These are phyloP conservation scores for Suillus weaverae DNA, from an alignment of 768 basidiomycete genomes.

Conservation along the genomic window DNA sequence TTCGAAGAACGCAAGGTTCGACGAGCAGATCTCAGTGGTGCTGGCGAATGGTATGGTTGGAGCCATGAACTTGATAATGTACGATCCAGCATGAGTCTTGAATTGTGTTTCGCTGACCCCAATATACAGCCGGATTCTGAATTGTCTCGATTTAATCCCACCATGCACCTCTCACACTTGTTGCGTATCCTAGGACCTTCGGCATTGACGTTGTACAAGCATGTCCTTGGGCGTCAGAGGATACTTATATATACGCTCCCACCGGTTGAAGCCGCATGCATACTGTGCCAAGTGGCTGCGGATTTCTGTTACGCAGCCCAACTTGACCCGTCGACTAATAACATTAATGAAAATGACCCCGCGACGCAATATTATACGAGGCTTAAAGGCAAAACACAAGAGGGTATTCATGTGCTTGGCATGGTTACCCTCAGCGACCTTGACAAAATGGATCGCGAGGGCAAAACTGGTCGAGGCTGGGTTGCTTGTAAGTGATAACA, in stretches of 20 bases:
- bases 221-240: constrained; percentile 69
- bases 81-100: constrained; percentile 17
- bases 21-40: constrained; percentile 51
- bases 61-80: constrained; percentile 61
- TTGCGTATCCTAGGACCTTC: constrained; percentile 79
- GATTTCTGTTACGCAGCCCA: constrained; percentile 61
- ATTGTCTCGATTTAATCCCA: constrained; percentile 44
- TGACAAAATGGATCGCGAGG: constrained; percentile 57
- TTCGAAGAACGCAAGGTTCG: constrained; percentile 63
- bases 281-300: constrained; percentile 61
- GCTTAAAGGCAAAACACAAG: constrained; percentile 42
- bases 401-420: constrained; percentile 68
- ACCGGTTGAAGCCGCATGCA: constrained; percentile 77
- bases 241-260: constrained; percentile 81
- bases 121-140: constrained; percentile 20
- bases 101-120: background rate
- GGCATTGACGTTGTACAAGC: constrained; percentile 75
- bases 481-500: constrained; percentile 62
- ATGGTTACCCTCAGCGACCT: constrained; percentile 79
- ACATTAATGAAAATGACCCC: constrained; percentile 22
- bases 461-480: constrained; percentile 68
- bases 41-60: constrained; percentile 70
- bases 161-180: constrained; percentile 72
- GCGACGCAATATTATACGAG: constrained; percentile 33
- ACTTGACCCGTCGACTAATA: constrained; percentile 23